These are phyloP conservation scores for Plasmodium berghei DNA, from an alignment of 169 alveolate genomes.

Conservation along the genomic window DNA sequence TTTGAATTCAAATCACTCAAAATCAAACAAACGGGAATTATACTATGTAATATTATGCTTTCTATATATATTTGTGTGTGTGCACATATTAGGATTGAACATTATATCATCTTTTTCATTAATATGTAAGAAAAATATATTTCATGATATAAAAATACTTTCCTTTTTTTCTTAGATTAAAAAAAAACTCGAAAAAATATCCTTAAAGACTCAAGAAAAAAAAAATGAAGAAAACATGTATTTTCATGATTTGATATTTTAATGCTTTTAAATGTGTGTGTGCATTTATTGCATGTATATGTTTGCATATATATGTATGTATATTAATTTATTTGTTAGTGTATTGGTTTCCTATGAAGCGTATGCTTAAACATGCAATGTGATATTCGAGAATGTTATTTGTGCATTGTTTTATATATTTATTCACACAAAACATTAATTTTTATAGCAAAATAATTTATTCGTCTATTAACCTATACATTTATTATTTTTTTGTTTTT, in stretches of 20 bases:
- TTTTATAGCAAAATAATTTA: too few relatives aligned
- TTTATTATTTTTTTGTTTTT: too few relatives aligned
- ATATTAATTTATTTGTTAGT: too few relatives aligned
- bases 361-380: too few relatives aligned
- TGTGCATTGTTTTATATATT: too few relatives aligned
- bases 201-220: slow-evolving; percentile 15
- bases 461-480: too few relatives aligned
- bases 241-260: slow-evolving; percentile 35
- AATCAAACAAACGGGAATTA: background rate
- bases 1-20: background rate
- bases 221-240: slow-evolving; percentile 15
- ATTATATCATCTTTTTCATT: background rate
- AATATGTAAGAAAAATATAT: too few relatives aligned
- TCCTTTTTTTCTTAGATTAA: slow-evolving; percentile 10
- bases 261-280: background rate
- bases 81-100: background rate
- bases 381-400: too few relatives aligned
- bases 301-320: too few relatives aligned
- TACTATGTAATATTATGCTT: slow-evolving; percentile 7
- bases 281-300: background rate
- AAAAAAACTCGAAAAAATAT: slow-evolving; percentile 39
- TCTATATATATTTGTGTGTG: background rate
- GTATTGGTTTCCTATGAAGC: too few relatives aligned
- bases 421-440: too few relatives aligned
- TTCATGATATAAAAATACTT: background rate